phyloP scores from a whole-genome alignment of 2,329 filamentous ascomycete species.

The Cladosporium oxysporum region DNA sequence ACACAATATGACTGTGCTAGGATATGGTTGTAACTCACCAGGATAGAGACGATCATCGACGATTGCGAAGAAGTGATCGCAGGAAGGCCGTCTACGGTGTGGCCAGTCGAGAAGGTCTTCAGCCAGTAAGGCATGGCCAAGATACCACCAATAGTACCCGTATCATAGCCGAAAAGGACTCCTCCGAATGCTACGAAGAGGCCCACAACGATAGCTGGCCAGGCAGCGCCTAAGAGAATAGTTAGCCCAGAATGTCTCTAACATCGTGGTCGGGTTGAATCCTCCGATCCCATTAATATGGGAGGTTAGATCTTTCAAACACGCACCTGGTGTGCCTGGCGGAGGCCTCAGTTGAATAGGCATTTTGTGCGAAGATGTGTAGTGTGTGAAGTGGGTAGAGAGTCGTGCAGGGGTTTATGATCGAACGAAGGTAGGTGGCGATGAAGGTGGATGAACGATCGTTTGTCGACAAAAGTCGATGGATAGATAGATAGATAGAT shows the following conservation, averaged over 20 bases:
- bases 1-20: too few species aligned
- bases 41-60: slow-evolving; percentile 77
- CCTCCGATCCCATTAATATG: too few species aligned
- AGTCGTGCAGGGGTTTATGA: not conserved
- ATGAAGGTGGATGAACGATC: not conserved
- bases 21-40: slow-evolving; percentile 38
- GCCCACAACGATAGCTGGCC: slow-evolving; percentile 48
- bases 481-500: not conserved
- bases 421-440: not conserved
- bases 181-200: slow-evolving; percentile 47
- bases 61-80: slow-evolving; percentile 57
- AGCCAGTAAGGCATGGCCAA: slow-evolving; percentile 46
- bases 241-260: too few species aligned
- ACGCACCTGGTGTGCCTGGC: slow-evolving; percentile 39
- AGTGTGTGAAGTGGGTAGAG: not conserved
- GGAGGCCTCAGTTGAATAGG: slow-evolving; percentile 49
- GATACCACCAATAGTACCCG: slow-evolving; percentile 45
- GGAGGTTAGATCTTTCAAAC: too few species aligned
- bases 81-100: slow-evolving; percentile 25
- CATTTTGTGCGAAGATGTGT: slow-evolving; percentile 36
- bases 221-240: slow-evolving; percentile 35
- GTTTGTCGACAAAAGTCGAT: not conserved
- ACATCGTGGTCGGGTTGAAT: too few species aligned
- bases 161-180: slow-evolving; percentile 38
- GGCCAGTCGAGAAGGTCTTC: slow-evolving; percentile 42